Base-by-base conservation (phyloP, 257 asterid genomes). In the Fraxinus quadrangulata region DNA sequence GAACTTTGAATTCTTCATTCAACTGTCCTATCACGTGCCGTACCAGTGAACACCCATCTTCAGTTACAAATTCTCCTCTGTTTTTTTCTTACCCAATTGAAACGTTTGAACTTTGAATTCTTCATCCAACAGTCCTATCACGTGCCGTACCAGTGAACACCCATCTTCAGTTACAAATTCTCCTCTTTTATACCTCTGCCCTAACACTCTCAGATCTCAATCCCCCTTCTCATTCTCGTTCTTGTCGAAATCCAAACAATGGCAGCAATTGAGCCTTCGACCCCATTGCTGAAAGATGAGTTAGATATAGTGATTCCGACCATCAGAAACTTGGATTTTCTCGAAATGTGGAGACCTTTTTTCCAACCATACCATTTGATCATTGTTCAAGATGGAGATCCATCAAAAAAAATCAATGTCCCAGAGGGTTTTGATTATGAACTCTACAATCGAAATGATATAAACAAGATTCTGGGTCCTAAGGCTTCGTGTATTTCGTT, bases 301-400 rank as follows among this genome's bases (percentile, higher is more conserved):
- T 56, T 86, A 2, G 90, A 86, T 80, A 86, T 86, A 59, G 90
- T 86, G 77, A 86, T 86, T 23, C 88, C 90, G 47, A 86, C 90
- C 3, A 86, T 86, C 14, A 40, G 90, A 40, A 86, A 84, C 84
- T 83, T 86, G 0, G 90, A 86, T 82, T 86, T 86, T 47, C 16
- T 86, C 34, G 90, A 84, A 70, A 84, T 82, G 85, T 86, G 90
- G 90, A 77, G 90, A 5, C 88, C 86, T 1, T 86, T 86, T 40
- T 86, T 86, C 80, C 73, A 82, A 80, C 84, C 80, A 0, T 86
- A 86, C 19, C 90, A 86, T 49, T 83, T 83, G 33, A 86, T 86
- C 80, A 86, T 86, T 6, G 87, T 86, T 1, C 89, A 86, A 70
- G 89, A 83, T 26, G 90, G 90, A 8, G 90, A 86, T 63, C 90